Conservation (phyloP, 176 grass and related monocot genomes). For the Cenchrus purpureus region DNA sequence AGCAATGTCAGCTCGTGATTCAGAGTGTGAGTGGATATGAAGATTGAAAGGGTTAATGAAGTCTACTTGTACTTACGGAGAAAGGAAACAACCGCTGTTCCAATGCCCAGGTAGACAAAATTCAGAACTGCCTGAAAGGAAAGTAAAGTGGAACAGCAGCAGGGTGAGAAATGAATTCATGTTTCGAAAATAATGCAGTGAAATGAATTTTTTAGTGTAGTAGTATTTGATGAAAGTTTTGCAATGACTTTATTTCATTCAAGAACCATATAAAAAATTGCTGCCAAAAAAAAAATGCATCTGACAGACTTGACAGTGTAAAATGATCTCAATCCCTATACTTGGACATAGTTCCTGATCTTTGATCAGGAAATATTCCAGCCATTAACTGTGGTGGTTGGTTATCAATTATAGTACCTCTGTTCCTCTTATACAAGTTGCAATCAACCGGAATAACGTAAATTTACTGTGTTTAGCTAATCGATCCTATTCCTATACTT, state of each 20-base stretch:
- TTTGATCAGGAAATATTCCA: slow-evolving; percentile 24
- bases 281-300: background rate
- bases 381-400: background rate
- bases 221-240: background rate
- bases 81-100: slow-evolving; percentile 43
- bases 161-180: background rate
- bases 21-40: background rate
- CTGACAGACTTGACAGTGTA: slow-evolving; percentile 13
- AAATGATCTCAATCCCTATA: background rate
- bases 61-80: slow-evolving; percentile 52
- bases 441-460: background rate
- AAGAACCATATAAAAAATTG: background rate
- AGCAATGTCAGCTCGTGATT: background rate
- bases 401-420: background rate
- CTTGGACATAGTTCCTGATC: background rate
- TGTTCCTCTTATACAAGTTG: slow-evolving; percentile 2
- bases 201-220: background rate
- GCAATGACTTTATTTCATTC: background rate
- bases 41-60: background rate
- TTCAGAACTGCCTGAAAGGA: slow-evolving; percentile 46
- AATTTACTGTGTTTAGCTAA: background rate
- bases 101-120: slow-evolving; percentile 60
- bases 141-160: background rate
- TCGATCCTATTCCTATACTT: background rate
- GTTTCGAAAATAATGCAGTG: slow-evolving; percentile 7